phyloP scores from a whole-genome alignment of 306 rosid species.

The Prinsepia uniflora region DNA sequence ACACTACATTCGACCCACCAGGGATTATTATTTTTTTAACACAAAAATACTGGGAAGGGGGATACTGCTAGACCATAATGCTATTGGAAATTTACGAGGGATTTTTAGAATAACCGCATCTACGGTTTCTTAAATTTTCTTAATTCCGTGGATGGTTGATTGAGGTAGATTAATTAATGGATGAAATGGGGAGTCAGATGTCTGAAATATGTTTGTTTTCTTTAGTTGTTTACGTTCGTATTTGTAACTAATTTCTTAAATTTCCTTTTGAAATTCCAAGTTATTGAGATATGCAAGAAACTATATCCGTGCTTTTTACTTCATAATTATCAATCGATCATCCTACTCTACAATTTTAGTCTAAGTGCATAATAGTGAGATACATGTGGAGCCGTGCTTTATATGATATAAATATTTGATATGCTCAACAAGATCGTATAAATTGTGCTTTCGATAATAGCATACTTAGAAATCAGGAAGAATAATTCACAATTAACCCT shows the following conservation, averaged over 20 bases:
- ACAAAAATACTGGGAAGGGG: too few species aligned
- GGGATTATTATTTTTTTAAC: too few species aligned
- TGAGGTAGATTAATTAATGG: not conserved
- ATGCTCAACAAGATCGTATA: not conserved
- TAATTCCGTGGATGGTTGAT: not conserved
- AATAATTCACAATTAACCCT: not conserved
- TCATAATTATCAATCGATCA: not conserved
- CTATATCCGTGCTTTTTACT: not conserved
- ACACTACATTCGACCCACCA: too few species aligned
- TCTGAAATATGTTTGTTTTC: not conserved
- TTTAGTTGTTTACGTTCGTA: not conserved
- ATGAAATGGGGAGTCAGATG: not conserved
- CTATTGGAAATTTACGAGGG: not conserved
- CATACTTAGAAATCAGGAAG: not conserved
- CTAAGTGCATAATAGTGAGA: not conserved
- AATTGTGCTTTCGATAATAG: not conserved
- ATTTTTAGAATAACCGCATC: not conserved
- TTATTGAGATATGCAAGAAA: not conserved
- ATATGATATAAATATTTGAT: not conserved
- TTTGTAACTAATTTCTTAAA: not conserved
- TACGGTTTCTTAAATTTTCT: not conserved
- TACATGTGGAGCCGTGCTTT: not conserved
- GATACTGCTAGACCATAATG: too few species aligned
- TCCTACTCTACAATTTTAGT: not conserved
- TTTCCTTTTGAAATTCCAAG: not conserved